Evolutionary conservation across 352 stramenopile genomes (phyloP).

Genomic region (Phytophthora brassicae): DNA sequence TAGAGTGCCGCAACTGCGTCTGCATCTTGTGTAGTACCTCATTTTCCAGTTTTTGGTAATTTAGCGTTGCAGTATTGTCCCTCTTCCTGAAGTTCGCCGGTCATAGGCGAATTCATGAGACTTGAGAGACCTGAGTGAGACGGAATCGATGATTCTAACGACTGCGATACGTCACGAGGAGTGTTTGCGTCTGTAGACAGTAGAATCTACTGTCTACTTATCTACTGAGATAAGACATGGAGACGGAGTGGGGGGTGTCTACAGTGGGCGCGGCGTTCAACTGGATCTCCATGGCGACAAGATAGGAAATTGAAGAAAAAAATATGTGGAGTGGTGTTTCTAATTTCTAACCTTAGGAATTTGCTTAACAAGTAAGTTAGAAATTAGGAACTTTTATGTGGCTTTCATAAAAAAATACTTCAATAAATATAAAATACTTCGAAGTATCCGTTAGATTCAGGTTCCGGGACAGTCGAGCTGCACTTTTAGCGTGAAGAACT

Average conservation of each 20-base stretch:
- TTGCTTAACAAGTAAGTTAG: no score
- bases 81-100: conserved; percentile 3
- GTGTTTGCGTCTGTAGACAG: conserved; percentile 40
- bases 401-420: no score
- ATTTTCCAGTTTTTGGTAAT: conserved; percentile 33
- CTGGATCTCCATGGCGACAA: conserved; percentile 46
- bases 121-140: conserved; percentile 41
- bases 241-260: conserved; percentile 20
- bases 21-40: conserved; percentile 46
- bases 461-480: no score
- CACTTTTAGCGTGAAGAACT: no score
- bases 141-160: background rate
- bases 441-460: no score
- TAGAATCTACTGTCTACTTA: no score
- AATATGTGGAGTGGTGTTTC: no score
- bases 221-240: no score
- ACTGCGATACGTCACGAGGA: conserved; percentile 1
- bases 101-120: conserved; percentile 67
- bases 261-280: conserved; percentile 38
- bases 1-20: conserved; percentile 39
- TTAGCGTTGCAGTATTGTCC: conserved; percentile 1
- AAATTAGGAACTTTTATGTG: no score
- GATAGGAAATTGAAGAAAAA: background rate
- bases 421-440: no score
- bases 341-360: no score